A percentile compares a stretch with the other conserved stretches of the same genome.
Conservation (phyloP, 2,329 filamentous ascomycete species). For the Acrocalymma vagum region DNA sequence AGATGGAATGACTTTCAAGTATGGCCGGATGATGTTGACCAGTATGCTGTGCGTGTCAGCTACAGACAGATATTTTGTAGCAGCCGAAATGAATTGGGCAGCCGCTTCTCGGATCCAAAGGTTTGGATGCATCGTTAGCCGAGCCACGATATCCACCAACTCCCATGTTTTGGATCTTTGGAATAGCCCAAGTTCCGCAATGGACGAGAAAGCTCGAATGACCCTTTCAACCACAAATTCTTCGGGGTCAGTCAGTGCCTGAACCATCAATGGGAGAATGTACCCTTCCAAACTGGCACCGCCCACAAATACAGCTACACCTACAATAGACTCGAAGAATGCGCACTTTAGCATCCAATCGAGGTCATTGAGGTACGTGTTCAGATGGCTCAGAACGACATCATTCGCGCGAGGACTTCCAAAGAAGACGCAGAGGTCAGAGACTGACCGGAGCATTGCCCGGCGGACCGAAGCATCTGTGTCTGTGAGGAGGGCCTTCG, state of each 20-base stretch:
- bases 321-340: slow-evolving; percentile 95
- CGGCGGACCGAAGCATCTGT: slow-evolving; percentile 83
- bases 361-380: slow-evolving; percentile 94
- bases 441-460: slow-evolving; percentile 90
- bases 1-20: slow-evolving; percentile 76
- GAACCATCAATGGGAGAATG: slow-evolving; percentile 93
- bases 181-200: slow-evolving; percentile 87
- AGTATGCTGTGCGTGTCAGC: slow-evolving; percentile 88
- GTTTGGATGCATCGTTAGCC: slow-evolving; percentile 94
- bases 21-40: slow-evolving; percentile 80
- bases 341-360: slow-evolving; percentile 98
- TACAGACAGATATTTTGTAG: slow-evolving; percentile 76
- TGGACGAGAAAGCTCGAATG: slow-evolving; percentile 84
- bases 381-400: slow-evolving; percentile 93
- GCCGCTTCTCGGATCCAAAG: slow-evolving; percentile 94
- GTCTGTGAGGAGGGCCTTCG: slow-evolving; percentile 89
- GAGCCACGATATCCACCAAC: slow-evolving; percentile 80
- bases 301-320: slow-evolving; percentile 89
- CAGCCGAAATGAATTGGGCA: slow-evolving; percentile 80
- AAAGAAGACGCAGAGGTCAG: slow-evolving; percentile 93
- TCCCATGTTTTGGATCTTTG: slow-evolving; percentile 88
- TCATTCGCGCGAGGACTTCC: slow-evolving; percentile 91
- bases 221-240: slow-evolving; percentile 94
- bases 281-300: slow-evolving; percentile 92
- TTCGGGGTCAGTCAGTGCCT: slow-evolving; percentile 90